Evolutionary conservation across 2,329 filamentous ascomycete genomes (phyloP), one percentile per base, ranked within the genome.

Genomic region (Aspergillus phoenicis): DNA sequence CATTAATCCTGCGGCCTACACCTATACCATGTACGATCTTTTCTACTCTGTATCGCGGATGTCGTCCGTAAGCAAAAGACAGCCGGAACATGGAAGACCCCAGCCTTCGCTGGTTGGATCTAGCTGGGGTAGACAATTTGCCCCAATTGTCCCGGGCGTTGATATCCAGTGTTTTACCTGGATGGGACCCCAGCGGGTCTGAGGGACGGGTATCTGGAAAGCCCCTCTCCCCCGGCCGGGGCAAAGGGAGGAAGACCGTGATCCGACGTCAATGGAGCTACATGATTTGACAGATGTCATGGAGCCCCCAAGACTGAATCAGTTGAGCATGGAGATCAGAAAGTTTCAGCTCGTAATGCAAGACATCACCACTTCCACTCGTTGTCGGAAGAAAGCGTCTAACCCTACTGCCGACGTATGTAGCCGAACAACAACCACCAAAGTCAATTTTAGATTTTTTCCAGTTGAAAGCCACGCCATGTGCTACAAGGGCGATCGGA

Each of bases 131-230:
- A 2, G 41, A 26, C 26, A 36, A 24, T 22, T 55, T 33, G 47
- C 47, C 26, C 47, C 47, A 17, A 26, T 51, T 51, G 47, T 30
- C 47, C 47, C 26, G 47, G n/a, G 47, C 47, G 47, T 51, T 20
- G 47, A 30, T 33, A 51, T 51, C 47, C 47, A 51, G 41, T 51
- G 39, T 36, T 36, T 15, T 30, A 55, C 28, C 5, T 36, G 33
- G 13, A 36, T 36, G 33, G 41, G 57, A 43, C 47, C 51, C 41
- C 41, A 49, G 49, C 51, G 57, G 39, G 57, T 58, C 57, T 58
- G 30, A 26, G n/a, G 17, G 28, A 43, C 39, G 57, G 57, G 36
- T 52, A 58, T 43, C 48, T 58, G 17, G 13, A 11, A 10, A 20
- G 10, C 41, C 20, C 17, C 17, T 22, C 41, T 24, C 28, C 28